Evolutionary conservation across 371 early-diverging fungal species (phyloP).

Genomic region (Apophysomyces variabilis): DNA sequence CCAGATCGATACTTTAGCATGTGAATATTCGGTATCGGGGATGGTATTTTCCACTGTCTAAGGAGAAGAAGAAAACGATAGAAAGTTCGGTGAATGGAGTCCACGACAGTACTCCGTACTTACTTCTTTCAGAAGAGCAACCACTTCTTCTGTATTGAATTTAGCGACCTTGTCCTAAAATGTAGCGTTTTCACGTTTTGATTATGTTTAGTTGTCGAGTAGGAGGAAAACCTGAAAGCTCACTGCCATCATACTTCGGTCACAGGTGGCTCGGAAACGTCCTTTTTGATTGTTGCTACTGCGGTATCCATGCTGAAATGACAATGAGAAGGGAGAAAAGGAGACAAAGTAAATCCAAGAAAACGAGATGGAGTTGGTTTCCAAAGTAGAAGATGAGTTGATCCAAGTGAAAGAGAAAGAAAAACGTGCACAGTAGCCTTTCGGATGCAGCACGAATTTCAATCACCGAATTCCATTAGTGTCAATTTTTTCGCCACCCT

Average conservation of each 20-base stretch:
- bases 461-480: no score
- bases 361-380: no score
- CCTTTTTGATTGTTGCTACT: neutral
- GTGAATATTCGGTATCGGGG: conserved; percentile 69
- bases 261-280: neutral
- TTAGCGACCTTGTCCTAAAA: conserved; percentile 8
- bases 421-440: neutral
- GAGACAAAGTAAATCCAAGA: neutral
- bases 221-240: neutral
- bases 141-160: conserved; percentile 25
- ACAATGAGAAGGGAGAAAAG: neutral
- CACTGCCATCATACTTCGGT: neutral
- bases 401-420: neutral
- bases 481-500: no score
- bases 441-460: no score
- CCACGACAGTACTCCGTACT: neutral
- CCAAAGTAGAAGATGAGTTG: neutral
- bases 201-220: conserved; percentile 2
- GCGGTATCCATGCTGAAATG: neutral
- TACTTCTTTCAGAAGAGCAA: conserved; percentile 26
- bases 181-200: neutral
- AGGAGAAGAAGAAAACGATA: neutral
- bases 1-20: conserved; percentile 73
- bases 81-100: neutral
- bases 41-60: conserved; percentile 67